Evolutionary conservation across 176 grass and related monocot species (phyloP).

Genomic region (Oryza meyeriana): DNA sequence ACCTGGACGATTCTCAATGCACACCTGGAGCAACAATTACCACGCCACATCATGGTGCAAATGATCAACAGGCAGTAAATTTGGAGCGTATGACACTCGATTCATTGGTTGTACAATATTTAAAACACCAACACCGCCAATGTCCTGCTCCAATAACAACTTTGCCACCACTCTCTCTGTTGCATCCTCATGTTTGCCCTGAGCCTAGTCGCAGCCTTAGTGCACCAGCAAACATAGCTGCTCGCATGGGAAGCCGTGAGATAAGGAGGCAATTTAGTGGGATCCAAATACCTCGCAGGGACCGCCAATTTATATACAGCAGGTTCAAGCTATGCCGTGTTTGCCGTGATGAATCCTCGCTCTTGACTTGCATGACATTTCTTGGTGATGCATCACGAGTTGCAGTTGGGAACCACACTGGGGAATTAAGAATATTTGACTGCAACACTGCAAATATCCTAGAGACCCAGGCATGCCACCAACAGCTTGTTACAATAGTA

Average conservation of each 20-base stretch:
- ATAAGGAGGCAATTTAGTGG: slow-evolving; percentile 81
- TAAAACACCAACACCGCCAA: slow-evolving; percentile 96
- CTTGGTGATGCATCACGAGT: slow-evolving; percentile 76
- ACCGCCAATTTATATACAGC: slow-evolving; percentile 96
- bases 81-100: slow-evolving; percentile 84
- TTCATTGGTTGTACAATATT: slow-evolving; percentile 87
- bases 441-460: slow-evolving; percentile 73
- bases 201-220: slow-evolving; percentile 77
- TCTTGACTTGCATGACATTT: slow-evolving; percentile 93
- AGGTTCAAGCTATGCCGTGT: slow-evolving; percentile 88
- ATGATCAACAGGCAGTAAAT: slow-evolving; percentile 60
- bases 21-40: slow-evolving; percentile 54
- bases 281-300: slow-evolving; percentile 68
- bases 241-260: slow-evolving; percentile 73
- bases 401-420: slow-evolving; percentile 68
- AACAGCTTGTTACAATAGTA: slow-evolving; percentile 61
- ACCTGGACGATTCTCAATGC: slow-evolving; percentile 61
- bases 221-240: slow-evolving; percentile 78
- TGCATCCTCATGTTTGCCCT: slow-evolving; percentile 90
- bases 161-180: slow-evolving; percentile 83
- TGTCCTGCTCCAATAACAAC: slow-evolving; percentile 97
- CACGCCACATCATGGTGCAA: slow-evolving; percentile 29
- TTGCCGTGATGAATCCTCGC: slow-evolving; percentile 71
- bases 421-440: slow-evolving; percentile 94
- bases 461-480: slow-evolving; percentile 69